Conservation (phyloP, 2,329 filamentous ascomycete genomes). For the Graphium sp. region DNA sequence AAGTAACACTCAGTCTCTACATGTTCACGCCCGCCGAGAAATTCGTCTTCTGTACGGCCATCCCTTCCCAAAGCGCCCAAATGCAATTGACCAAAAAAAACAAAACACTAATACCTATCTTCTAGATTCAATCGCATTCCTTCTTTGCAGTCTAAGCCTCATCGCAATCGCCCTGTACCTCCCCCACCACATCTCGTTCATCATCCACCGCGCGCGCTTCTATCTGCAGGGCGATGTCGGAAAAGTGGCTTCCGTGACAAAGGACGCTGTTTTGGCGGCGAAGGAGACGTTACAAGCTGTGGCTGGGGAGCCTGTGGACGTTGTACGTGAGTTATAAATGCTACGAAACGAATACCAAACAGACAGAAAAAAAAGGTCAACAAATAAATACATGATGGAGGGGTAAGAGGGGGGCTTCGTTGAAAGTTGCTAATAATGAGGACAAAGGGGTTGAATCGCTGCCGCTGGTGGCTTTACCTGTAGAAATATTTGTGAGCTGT, state of each 20-base stretch:
- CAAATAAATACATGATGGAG: too few species aligned
- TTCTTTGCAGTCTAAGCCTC: conserved; percentile 70
- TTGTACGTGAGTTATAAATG: not conserved
- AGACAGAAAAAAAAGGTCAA: too few species aligned
- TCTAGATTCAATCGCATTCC: conserved; percentile 81
- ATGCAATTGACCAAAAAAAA: too few species aligned
- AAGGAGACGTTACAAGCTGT: conserved; percentile 16
- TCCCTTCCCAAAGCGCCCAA: not conserved
- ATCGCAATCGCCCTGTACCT: conserved; percentile 86
- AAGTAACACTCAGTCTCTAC: conserved; percentile 92
- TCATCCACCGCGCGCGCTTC: conserved; percentile 79
- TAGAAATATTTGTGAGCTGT: too few species aligned
- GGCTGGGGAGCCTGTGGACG: conserved; percentile 7
- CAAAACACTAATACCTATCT: not conserved
- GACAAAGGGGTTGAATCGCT: too few species aligned
- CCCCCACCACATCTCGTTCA: conserved; percentile 71
- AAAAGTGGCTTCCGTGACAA: conserved; percentile 27
- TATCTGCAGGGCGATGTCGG: conserved; percentile 76
- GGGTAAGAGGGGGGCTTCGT: too few species aligned
- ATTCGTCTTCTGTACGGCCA: conserved; percentile 76
- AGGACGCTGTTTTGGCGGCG: conserved; percentile 16
- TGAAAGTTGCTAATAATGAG: too few species aligned
- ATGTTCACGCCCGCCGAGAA: conserved; percentile 96
- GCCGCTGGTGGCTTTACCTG: too few species aligned
- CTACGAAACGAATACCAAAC: too few species aligned